A percentile compares a stretch with the other conserved stretches of the same genome.
phyloP scores from a whole-genome alignment of 1,284 basidiomycete species.

The Neotropicomus parvogracilis region DNA sequence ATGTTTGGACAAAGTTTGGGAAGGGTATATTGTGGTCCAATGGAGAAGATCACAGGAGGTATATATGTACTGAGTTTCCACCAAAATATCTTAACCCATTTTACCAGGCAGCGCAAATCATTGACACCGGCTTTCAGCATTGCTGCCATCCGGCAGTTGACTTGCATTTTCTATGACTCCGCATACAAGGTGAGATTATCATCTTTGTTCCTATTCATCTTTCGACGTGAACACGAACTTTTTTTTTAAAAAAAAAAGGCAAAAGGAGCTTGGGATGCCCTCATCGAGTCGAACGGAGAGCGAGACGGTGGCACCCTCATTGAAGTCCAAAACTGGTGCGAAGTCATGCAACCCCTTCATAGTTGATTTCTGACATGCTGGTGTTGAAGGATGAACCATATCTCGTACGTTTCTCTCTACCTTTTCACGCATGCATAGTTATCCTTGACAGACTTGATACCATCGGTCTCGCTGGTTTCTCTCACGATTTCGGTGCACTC shows the following conservation, averaged over 20 bases:
- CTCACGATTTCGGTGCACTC: conserved; percentile 25
- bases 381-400: conserved; percentile 42
- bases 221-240: too few species aligned
- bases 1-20: conserved; percentile 8
- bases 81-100: not conserved
- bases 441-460: conserved; percentile 31
- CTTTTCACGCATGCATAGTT: not conserved
- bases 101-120: conserved; percentile 36
- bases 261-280: conserved; percentile 49
- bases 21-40: conserved; percentile 13
- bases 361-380: not conserved
- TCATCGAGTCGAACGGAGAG: conserved; percentile 36
- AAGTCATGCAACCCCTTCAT: too few species aligned
- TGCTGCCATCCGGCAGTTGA: conserved; percentile 7
- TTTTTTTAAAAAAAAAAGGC: conserved; percentile 19
- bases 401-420: conserved; percentile 35
- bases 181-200: conserved; percentile 44
- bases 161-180: conserved; percentile 22
- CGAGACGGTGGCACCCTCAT: conserved; percentile 40
- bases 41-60: conserved; percentile 19
- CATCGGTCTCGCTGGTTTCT: conserved; percentile 50
- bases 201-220: too few species aligned
- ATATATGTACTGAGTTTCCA: too few species aligned
- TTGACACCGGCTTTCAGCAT: conserved; percentile 8
- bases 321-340: conserved; percentile 43